phyloP scores from a whole-genome alignment of 2,329 filamentous ascomycete species.

The Cladorrhinum sp. region DNA sequence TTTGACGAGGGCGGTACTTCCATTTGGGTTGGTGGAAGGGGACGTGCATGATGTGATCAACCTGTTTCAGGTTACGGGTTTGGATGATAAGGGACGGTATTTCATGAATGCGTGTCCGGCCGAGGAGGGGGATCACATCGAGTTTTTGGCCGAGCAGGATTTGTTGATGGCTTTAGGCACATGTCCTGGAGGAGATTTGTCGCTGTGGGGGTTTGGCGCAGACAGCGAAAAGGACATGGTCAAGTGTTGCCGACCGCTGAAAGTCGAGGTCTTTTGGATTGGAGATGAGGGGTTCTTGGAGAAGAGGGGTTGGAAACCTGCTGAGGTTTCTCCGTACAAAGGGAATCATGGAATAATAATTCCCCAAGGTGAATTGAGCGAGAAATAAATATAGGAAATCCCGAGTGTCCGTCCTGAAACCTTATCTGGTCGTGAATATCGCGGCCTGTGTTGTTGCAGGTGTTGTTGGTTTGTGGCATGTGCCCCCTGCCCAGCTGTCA shows the following conservation, averaged over 20 bases:
- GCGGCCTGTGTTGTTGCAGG: neutral
- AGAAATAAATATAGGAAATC: neutral
- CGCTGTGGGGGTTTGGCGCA: constrained; percentile 75
- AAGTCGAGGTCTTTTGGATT: constrained; percentile 69
- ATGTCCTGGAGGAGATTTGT: constrained; percentile 78
- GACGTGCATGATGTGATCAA: constrained; percentile 86
- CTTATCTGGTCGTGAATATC: neutral
- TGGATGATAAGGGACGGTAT: constrained; percentile 69
- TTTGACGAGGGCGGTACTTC: constrained; percentile 67
- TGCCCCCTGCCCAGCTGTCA: neutral
- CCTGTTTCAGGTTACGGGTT: constrained; percentile 78
- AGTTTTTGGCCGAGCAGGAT: constrained; percentile 79
- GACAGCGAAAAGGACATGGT: constrained; percentile 65
- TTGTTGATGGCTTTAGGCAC: constrained; percentile 62
- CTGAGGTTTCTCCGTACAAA: constrained; percentile 57
- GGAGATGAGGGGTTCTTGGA: constrained; percentile 50
- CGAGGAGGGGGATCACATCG: constrained; percentile 56
- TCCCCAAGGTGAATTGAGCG: constrained; percentile 10
- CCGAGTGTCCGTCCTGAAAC: neutral
- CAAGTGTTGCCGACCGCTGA: constrained; percentile 68
- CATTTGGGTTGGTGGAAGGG: constrained; percentile 64
- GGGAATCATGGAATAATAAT: constrained; percentile 62
- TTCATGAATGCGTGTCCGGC: constrained; percentile 69
- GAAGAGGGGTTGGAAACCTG: constrained; percentile 58
- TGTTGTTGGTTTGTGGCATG: neutral